Base-by-base conservation (phyloP, 805 yeast genomes). In the Metschnikowia gelsemii region DNA sequence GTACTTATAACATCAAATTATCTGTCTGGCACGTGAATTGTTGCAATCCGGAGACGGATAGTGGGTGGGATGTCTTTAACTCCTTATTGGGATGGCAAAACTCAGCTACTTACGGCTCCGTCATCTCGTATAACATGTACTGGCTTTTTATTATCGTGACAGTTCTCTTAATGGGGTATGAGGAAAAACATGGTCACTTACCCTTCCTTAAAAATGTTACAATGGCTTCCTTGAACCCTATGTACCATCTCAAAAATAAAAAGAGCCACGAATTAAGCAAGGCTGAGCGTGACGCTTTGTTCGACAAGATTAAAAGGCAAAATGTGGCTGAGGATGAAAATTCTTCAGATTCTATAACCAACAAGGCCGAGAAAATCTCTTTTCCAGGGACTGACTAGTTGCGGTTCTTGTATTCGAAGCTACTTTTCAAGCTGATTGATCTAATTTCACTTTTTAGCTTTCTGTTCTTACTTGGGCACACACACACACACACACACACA, bases 31-130 rank as follows among this genome's bases (percentile, higher is more conserved):
- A 91, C 69, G 95, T 91, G 47, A 89, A 91, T 76, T 91, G 97
- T 71, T 91, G 98, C 73, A 89, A 90, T 66, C 97, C 97, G 33
- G 90, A 84, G 64, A 72, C 75, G 45, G 91, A 84, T 66, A 81
- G 83, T 55, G 98, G 97, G 70, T 91, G 98, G 98, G 96, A 89
- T 77, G 82, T 91, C 47, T 91, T 91, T 76, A 91, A 91, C 60
- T 87, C 97, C 20, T 65, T 91, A 43, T 72, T 91, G 50, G 99
- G 98, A 49, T 91, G 99, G 99, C 96, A 89, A 71, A 91, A 91
- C 68, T 79, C 96, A 40, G 98, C 96, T 45, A 88, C 96, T 51
- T 78, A 87, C 61, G 96, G 97, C 43, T 87, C 96, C 4, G 90
- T 91, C 45, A 69, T 91, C 40, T 79, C 90, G 35, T 91, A 91